Conservation (phyloP, 208 protist genomes). For the Chromosphaera perkinsii region DNA sequence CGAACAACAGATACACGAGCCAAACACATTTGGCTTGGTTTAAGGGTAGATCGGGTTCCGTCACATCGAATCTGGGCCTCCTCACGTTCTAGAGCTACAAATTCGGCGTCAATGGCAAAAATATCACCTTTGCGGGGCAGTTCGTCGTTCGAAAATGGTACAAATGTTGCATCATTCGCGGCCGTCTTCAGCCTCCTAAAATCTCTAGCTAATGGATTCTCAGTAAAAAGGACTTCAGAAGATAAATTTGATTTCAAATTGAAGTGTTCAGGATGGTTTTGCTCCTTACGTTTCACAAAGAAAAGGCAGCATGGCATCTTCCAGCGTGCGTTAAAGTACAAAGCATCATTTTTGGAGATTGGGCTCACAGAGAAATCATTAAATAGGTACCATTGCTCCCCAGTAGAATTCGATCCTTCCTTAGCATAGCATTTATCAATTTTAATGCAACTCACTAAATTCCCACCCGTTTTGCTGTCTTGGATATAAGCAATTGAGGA, state of each 20-base stretch:
- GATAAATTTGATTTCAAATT: too few relatives aligned
- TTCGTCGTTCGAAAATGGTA: too few relatives aligned
- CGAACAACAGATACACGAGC: constrained; percentile 49
- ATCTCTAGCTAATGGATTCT: too few relatives aligned
- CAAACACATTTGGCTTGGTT: constrained; percentile 43
- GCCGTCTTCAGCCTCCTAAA: too few relatives aligned
- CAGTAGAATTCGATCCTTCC: too few relatives aligned
- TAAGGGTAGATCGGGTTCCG: constrained; percentile 47
- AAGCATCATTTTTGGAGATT: constrained; percentile 37
- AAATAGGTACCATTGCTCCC: constrained; percentile 48
- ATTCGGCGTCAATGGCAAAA: constrained; percentile 63
- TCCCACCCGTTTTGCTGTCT: constrained; percentile 5
- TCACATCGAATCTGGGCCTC: constrained; percentile 28
- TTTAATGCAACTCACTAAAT: constrained; percentile 29
- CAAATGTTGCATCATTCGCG: too few relatives aligned
- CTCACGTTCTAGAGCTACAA: constrained; percentile 50
- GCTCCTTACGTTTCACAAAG: too few relatives aligned
- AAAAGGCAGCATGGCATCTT: constrained; percentile 38
- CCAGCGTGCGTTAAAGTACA: constrained; percentile 45
- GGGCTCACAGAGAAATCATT: constrained; percentile 54
- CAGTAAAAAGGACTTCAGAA: too few relatives aligned
- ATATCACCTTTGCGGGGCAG: too few relatives aligned
- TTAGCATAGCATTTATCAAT: too few relatives aligned
- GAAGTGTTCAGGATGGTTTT: too few relatives aligned
- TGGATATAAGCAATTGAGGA: constrained; percentile 12